Evolutionary conservation across 208 protist genomes (phyloP).

Genomic region (Trypanosoma congolense): DNA sequence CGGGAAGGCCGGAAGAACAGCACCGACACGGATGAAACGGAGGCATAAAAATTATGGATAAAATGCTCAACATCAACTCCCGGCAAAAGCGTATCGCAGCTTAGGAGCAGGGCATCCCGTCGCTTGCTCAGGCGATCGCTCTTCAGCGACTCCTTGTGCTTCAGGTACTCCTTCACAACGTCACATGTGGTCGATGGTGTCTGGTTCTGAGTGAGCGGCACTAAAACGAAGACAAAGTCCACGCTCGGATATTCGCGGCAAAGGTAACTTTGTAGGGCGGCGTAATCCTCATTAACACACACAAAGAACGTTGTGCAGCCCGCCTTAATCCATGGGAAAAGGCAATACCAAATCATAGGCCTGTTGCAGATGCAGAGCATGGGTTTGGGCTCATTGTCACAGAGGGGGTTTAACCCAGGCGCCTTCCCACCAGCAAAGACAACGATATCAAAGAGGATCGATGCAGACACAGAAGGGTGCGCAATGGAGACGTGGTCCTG

Average conservation of each 20-base stretch:
- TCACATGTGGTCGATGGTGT: conserved; percentile 67
- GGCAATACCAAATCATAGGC: conserved; percentile 79
- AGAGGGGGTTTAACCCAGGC: conserved; percentile 45
- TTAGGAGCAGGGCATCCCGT: conserved; percentile 71
- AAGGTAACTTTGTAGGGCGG: conserved; percentile 57
- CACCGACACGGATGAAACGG: conserved; percentile 54
- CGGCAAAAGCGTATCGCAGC: conserved; percentile 76
- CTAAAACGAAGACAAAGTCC: conserved; percentile 64
- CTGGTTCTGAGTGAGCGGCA: conserved; percentile 45
- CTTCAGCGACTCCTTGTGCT: conserved; percentile 64
- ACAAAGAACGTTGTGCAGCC: conserved; percentile 76
- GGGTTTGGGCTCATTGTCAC: conserved; percentile 51
- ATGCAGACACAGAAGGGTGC: conserved; percentile 10
- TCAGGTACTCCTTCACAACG: conserved; percentile 61
- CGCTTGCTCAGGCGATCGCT: conserved; percentile 19
- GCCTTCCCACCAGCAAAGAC: conserved; percentile 73
- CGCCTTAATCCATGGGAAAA: conserved; percentile 64
- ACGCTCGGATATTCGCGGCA: conserved; percentile 43
- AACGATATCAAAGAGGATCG: conserved; percentile 64
- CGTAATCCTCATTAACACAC: conserved; percentile 66
- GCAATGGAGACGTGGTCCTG: conserved; percentile 9
- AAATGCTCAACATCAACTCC: conserved; percentile 66
- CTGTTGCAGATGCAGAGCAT: conserved; percentile 74
- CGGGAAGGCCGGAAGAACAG: conserved; percentile 55
- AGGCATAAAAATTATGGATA: conserved; percentile 70